These are phyloP conservation scores for Exophiala xenobiotica DNA, from an alignment of 2,329 filamentous ascomycete genomes.

Conservation along the genomic window DNA sequence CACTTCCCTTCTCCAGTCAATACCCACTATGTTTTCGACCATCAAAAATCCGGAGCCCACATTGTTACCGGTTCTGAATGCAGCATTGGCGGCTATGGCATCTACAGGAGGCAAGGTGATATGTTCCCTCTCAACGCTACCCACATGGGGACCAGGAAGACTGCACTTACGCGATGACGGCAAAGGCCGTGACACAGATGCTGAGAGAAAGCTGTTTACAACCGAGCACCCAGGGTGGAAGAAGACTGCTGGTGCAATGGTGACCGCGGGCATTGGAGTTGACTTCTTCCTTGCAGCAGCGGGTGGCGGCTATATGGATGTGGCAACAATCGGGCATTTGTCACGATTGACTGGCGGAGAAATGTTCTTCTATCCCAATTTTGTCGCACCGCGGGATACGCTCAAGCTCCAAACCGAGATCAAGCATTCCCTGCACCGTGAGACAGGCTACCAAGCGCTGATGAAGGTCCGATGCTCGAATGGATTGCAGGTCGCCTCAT, in stretches of 20 bases:
- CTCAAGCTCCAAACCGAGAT: slow-evolving; percentile 83
- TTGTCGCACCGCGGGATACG: slow-evolving; percentile 80
- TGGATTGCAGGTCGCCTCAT: slow-evolving; percentile 86
- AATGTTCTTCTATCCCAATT: slow-evolving; percentile 96
- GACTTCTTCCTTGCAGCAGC: slow-evolving; percentile 95
- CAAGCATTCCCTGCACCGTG: slow-evolving; percentile 78
- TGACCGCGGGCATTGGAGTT: slow-evolving; percentile 78
- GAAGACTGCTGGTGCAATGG: slow-evolving; percentile 83
- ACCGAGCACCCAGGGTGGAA: slow-evolving; percentile 88
- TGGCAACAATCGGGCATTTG: slow-evolving; percentile 87
- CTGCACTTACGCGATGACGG: slow-evolving; percentile 84
- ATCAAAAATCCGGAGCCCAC: slow-evolving; percentile 91
- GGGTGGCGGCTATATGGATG: slow-evolving; percentile 84
- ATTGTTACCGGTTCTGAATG: slow-evolving; percentile 77
- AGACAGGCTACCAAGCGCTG: slow-evolving; percentile 91
- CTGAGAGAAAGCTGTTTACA: slow-evolving; percentile 85
- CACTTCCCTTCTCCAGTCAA: slow-evolving; percentile 74
- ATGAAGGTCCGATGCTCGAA: slow-evolving; percentile 99
- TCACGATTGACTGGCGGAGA: slow-evolving; percentile 90
- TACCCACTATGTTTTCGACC: slow-evolving; percentile 82
- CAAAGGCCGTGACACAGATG: slow-evolving; percentile 80
- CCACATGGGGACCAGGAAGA: slow-evolving; percentile 86
- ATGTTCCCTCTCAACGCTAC: slow-evolving; percentile 80
- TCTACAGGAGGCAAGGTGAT: slow-evolving; percentile 89
- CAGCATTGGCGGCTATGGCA: slow-evolving; percentile 78